Base-by-base conservation (phyloP, 148 eudicot species). In the Bassia scoparia region DNA sequence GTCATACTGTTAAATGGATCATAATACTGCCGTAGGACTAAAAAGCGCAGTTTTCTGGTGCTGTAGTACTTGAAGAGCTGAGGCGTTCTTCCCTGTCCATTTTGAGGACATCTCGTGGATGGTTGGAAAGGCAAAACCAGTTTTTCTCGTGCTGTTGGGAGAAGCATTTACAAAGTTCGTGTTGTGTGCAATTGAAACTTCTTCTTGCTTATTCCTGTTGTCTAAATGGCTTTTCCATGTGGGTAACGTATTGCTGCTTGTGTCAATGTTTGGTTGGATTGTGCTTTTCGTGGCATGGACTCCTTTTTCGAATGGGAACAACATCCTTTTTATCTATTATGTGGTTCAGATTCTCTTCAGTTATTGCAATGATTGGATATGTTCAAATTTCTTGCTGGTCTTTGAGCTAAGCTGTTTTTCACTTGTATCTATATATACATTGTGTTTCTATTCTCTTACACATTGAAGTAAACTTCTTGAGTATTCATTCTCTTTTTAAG, bases 281-380 rank as follows among this genome's bases (percentile, higher is more conserved):
- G 89, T 80, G 73, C 89, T 73, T 56, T 88, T 60, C 87, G 99
- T 79, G 99, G 99, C 75, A 79, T 88, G 58, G 94, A 84, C 67
- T 95, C 99, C 60, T 83, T 95, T 76, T 95, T 44, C 86, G 89
- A 75, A 92, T 91, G 97, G 99, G 99, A 46, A 88, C 97, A 34
- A 80, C 97, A 41, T 88, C 96, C 48, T 86, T 92, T 76, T 83
- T 95, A 59, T 67, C 89, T 21, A 81, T 88, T 48, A 56, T 95
- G 55, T 95, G 99, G 99, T 90, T 83, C 83, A 81, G 89, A 77
- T 49, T 85, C 67, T 78, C 89, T 70, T 95, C 99, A 23, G 78
- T 87, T 7, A 78, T 84, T 80, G 87, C 94, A 72, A 88, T 90
- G 94, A 80, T 85, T 66, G 96, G 97, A 67, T n/a, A 68, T 81